Evolutionary conservation across 2,329 filamentous ascomycete genomes (phyloP).

Genomic region (Botrytis sinoallii): DNA sequence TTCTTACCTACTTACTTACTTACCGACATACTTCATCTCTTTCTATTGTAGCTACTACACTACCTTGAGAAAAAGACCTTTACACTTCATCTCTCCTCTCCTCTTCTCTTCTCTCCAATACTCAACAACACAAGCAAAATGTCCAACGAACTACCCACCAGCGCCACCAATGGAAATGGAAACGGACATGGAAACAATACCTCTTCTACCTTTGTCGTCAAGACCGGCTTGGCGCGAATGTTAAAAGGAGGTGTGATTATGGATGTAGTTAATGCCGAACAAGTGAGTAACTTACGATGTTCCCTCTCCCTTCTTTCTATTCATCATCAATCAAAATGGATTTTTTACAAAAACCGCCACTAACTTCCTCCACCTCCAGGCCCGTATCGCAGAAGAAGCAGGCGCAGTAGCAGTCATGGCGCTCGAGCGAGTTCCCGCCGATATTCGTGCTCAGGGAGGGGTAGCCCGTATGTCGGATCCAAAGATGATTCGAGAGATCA

Average conservation of each 20-base stretch:
- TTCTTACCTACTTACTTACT: not conserved
- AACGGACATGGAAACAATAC: constrained; percentile 30
- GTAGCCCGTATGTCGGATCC: constrained; percentile 98
- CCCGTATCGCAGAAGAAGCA: constrained; percentile 94
- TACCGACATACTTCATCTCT: not conserved
- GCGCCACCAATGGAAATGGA: constrained; percentile 26
- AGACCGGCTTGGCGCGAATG: constrained; percentile 95
- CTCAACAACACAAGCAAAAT: constrained; percentile 33
- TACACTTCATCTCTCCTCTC: not conserved
- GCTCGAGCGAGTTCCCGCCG: constrained; percentile 92
- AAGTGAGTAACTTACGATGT: constrained; percentile 45
- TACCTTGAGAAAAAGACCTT: constrained; percentile 30
- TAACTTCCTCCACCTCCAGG: constrained; percentile 46
- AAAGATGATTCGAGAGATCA: constrained; percentile 90
- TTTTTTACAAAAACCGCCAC: not conserved
- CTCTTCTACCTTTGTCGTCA: constrained; percentile 69
- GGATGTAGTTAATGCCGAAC: constrained; percentile 92
- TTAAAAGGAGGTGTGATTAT: constrained; percentile 99
- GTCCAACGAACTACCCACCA: constrained; percentile 45
- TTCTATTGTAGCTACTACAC: not conserved
- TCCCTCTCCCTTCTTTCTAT: not conserved
- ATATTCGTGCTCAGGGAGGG: constrained; percentile 88
- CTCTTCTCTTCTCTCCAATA: constrained; percentile 19
- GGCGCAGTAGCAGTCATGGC: constrained; percentile 98
- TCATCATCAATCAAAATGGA: not conserved